These are phyloP conservation scores for Garcia nutans DNA, from an alignment of 345 rosid species.

Conservation along the genomic window DNA sequence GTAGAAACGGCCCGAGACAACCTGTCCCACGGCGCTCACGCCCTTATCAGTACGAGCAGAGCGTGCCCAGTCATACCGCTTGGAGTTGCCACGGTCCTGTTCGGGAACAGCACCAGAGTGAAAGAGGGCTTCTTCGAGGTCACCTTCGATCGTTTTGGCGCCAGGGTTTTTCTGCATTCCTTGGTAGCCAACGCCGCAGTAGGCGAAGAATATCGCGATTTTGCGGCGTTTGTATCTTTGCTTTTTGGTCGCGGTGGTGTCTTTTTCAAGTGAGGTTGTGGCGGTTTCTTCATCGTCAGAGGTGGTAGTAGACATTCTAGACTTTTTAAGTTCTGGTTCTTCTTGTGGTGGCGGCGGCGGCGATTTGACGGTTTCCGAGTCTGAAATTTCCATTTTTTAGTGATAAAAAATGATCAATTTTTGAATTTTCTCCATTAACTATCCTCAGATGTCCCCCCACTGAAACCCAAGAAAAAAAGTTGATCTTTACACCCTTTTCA, in stretches of 20 bases:
- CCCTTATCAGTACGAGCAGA: slow-evolving; percentile 96
- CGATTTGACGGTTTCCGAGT: slow-evolving; percentile 13
- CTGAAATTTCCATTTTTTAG: slow-evolving; percentile 18
- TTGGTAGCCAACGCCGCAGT: slow-evolving; percentile 95
- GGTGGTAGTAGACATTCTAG: slow-evolving; percentile 56
- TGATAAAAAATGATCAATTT: background rate
- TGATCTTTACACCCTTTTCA: too few relatives aligned
- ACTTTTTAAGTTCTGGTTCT: slow-evolving; percentile 62
- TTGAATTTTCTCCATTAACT: slow-evolving; percentile 10
- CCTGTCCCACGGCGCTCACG: slow-evolving; percentile 97
- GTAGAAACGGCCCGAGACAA: slow-evolving; percentile 82
- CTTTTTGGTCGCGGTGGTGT: slow-evolving; percentile 25
- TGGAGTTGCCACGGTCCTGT: slow-evolving; percentile 70
- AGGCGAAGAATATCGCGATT: slow-evolving; percentile 84
- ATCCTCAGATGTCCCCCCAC: slow-evolving; percentile 7
- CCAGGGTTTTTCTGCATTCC: slow-evolving; percentile 99
- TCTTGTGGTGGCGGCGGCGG: slow-evolving; percentile 33
- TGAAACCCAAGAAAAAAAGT: slow-evolving; percentile 33
- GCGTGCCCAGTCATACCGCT: slow-evolving; percentile 80
- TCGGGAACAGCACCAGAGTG: slow-evolving; percentile 80
- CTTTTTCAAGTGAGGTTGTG: slow-evolving; percentile 15
- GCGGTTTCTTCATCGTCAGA: slow-evolving; percentile 36
- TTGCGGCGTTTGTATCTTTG: slow-evolving; percentile 80
- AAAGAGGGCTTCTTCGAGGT: slow-evolving; percentile 88
- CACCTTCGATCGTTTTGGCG: slow-evolving; percentile 95